A percentile compares a stretch with the other conserved stretches of the same genome.
Conservation (phyloP, 2,329 filamentous ascomycete species). For the Penicillium freii region DNA sequence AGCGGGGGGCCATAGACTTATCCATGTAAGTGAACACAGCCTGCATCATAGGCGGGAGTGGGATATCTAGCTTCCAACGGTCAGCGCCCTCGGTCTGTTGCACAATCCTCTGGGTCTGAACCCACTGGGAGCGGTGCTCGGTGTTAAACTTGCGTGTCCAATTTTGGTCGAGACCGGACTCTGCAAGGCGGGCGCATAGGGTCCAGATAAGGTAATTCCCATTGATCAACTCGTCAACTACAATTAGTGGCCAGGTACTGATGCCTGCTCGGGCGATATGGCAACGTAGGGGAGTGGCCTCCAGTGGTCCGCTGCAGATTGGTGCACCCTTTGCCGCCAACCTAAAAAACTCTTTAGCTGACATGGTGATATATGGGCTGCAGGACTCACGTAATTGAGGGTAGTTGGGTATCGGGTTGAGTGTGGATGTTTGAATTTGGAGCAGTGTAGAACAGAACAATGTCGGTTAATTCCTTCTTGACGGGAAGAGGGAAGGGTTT, state of each 20-base stretch:
- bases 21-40: neutral
- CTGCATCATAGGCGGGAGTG: neutral
- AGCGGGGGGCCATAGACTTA: neutral
- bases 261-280: neutral
- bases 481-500: neutral
- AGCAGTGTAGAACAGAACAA: neutral
- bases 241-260: neutral
- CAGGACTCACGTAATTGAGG: neutral
- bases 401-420: neutral
- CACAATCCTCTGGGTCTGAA: neutral
- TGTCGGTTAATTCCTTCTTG: neutral
- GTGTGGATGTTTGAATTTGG: neutral
- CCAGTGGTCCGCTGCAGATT: neutral
- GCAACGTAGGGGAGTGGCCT: neutral
- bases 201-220: constrained; percentile 1
- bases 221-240: neutral
- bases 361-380: neutral
- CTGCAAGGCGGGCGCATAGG: neutral
- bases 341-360: neutral
- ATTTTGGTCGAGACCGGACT: neutral
- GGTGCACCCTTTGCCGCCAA: neutral
- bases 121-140: neutral
- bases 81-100: neutral
- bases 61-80: neutral
- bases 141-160: neutral